Base-by-base conservation (phyloP, 805 yeast genomes). In the Candida orba region DNA sequence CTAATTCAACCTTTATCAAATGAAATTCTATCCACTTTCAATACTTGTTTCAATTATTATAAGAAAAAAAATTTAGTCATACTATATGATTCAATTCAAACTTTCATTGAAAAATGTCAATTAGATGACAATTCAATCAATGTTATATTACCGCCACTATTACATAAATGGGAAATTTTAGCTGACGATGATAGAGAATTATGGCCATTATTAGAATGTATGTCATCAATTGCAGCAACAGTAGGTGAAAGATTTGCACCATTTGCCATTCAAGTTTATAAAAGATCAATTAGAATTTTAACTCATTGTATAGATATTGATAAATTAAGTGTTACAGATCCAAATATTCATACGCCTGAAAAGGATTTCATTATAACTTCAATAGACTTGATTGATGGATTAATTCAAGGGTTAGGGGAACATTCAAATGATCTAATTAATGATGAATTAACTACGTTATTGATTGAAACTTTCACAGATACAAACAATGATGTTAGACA, bases 171-270 rank as follows among this genome's bases (percentile, higher is more conserved):
- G 99, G 79, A 81, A 44, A 53, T 63, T 34, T 63, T 89, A 40
- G 66, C 69, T 14, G 96, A 93, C 58, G 79, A 79, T 43, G 97
- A 91, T 60, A 76, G 77, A 43, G 96, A 81, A 53, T 64, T 91
- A 51, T 88, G 97, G 91, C 95, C 97, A 6, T 69, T 93, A 50
- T 67, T 93, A 47, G 98, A 91, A 63, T 90, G 98, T 64, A 75
- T 93, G 76, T 86, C 96, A 5, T 78, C 89, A 17, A 84, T 93
- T 30, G 95, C 97, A 12, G 89, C 95, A 2, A 76, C 89, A 3
- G 66, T 90, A 47, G 95, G 96, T 20, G 87, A 84, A 49, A 61
- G 76, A 24, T 91, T 91, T 68, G 85, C 89, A 7, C 95, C 95
- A 6, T 88, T 80, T 68, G 97, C 98, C 0, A 73, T 83, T 10